Evolutionary conservation across 106 monocot species (phyloP), one percentile per base, ranked within the genome.

Genomic region (Dendrobium huoshanense): DNA sequence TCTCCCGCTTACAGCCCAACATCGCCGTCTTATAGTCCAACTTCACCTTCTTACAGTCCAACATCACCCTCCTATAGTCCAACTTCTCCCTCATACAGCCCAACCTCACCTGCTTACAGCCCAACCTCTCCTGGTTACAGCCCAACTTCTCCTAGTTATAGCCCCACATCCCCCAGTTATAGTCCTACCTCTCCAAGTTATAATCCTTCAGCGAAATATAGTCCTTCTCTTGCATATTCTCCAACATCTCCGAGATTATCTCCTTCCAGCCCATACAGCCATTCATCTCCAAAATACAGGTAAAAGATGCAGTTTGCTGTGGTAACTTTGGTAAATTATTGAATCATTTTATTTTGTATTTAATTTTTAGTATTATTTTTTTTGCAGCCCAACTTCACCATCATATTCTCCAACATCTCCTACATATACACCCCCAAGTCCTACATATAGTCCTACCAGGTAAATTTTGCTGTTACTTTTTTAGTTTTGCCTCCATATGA

Each of bases 401-500:
- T 79, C 98, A n/a, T 93, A 91, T 85, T 99, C 98, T 40, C 95
- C 98, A 45, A 93, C 98, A 55, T 99, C 95, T 17, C 98, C 92
- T 24, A 88, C 98, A 15, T 86, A 86, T 82, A 89, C 92, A 18
- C 94, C 91, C 19, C 68, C 96, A 51, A 94, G 92, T 78, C 94
- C 94, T 49, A 87, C 94, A 8, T 92, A 98, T 79, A 98, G 95
- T 73, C 98, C 98, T 15, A 92, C 91, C 72, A 99, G 98, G 98
- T 99, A 80, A 86, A 78, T 16, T 75, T 24, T 10, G 4, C 17
- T 5, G 6, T 47, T 77, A n/a, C 20, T 77, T 37, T 37, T 67
- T 9, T 75, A 10, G 41, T 24, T 33, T 27, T 74, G 25, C 48
- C n/a, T 45, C 45, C 45, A 31, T 49, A 73, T 73, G 42, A 55